Evolutionary conservation across 176 grass and related monocot genomes (phyloP), one percentile per base, ranked within the genome.

Genomic region (Juncus inflexus): DNA sequence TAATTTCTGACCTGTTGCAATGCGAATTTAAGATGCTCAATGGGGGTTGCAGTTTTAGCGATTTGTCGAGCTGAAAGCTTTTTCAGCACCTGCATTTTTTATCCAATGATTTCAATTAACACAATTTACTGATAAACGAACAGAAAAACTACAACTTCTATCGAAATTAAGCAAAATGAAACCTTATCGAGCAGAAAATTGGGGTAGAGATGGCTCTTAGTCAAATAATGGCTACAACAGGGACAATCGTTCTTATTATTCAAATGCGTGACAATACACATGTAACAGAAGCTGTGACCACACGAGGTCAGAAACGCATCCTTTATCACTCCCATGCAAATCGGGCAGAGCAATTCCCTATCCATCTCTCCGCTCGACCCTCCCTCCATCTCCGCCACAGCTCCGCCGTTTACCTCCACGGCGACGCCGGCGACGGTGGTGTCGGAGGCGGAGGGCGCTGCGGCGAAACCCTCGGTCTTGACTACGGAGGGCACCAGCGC

Each of bases 151-250:
- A 39, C 7, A 12, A 47, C 14, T 51, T 37, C 7, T 4, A 36
- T 52, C 4, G n/a, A 47, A 47, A 72, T 7, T 42, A 11, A 66
- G 3, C 9, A 14, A 19, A 35, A 51, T 6, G n/a, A 15, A 42
- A 96, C 92, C 92, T 97, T 97, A 57, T 97, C 89, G 16, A 97
- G 87, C 2, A 97, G 87, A 70, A 97, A 91, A 75, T 97, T 97
- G 1, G 92, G 92, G 77, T 79, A 97, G 62, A 91, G 87, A 40
- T 97, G 84, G 60, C 75, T 90, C 92, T 91, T 97, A 69, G 92
- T 97, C 60, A 97, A 81, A 69, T 89, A 91, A 72, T 84, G 78
- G 2, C 65, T 78, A 66, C 87, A 97, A 70, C 92, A 97, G 58
- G 92, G 92, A 77, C 92, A 97, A 74, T 97, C 85, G 63, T 63